phyloP scores from a whole-genome alignment of 129 eudicot species.

The Saussurea involucrata region DNA sequence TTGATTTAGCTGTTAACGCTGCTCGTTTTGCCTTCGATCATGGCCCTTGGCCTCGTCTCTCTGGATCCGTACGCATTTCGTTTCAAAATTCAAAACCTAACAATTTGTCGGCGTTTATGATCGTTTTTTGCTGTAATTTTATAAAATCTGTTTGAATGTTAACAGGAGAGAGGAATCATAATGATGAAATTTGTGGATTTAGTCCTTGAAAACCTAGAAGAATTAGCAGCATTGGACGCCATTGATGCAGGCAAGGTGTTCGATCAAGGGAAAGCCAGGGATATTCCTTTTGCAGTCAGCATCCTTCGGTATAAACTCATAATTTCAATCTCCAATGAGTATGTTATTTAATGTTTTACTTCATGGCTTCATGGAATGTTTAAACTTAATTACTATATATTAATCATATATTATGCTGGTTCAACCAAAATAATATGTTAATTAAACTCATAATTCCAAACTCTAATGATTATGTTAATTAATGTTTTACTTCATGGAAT shows the following conservation, averaged over 20 bases:
- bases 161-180: constrained; percentile 67
- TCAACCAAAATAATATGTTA: too few relatives aligned
- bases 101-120: not conserved
- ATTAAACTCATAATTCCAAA: too few relatives aligned
- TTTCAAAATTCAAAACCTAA: not conserved
- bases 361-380: not conserved
- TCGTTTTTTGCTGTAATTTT: not conserved
- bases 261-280: constrained; percentile 31
- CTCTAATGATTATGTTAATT: not conserved
- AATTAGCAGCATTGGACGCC: constrained; percentile 74
- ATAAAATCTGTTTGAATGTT: not conserved
- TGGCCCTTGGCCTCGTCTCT: constrained; percentile 97
- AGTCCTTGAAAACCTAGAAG: constrained; percentile 55
- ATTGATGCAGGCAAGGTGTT: constrained; percentile 77
- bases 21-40: constrained; percentile 87
- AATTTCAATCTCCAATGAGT: not conserved
- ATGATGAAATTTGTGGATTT: constrained; percentile 74
- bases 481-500: not conserved
- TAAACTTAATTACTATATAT: not conserved
- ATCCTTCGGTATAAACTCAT: constrained; percentile 27
- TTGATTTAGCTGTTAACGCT: constrained; percentile 84
- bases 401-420: constrained; percentile 69
- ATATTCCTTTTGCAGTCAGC: constrained; percentile 46
- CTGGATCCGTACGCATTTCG: constrained; percentile 41
- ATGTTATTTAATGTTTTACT: not conserved